Base-by-base conservation (phyloP, 2,329 filamentous ascomycete genomes). In the Cladosporium sp. region DNA sequence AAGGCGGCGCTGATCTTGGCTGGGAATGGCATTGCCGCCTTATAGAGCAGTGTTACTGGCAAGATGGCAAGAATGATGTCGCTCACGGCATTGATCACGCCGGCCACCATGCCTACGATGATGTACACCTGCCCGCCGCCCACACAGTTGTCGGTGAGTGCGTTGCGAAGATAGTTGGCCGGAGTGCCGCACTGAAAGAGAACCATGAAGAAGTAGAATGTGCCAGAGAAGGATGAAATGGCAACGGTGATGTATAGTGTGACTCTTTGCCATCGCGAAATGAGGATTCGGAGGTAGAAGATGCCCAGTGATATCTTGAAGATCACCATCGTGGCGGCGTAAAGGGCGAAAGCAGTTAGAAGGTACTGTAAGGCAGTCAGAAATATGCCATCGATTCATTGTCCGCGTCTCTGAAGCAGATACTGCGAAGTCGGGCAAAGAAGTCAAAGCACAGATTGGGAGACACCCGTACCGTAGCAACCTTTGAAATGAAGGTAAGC, bases 231-330 rank as follows among this genome's bases (percentile, higher is more conserved):
- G n/a, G 65, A 58, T 15, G 58, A 59, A 19, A 68, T 43, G 9
- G 51, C 47, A 27, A 67, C 58, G 32, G 64, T 53, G 17, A 44
- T 41, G 29, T 60, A 61, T 24, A 68, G 55, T 7, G 58, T 56
- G 27, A 54, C 51, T 20, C 59, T 58, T 30, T 75, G 72, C 68
- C 69, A 73, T 15, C 43, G 50, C 30, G 65, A 61, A 13, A 57
- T 62, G n/a, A 73, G 63, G 41, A 74, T 69, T 2, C 73, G 69
- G 8, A 70, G 62, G 58, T 74, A 73, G 60, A 74, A 74, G 30
- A 75, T 57, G 7, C 66, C 70, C 4, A 76, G 57, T 2, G 73
- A 73, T 18, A 74, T 66, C 55, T 76, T 76, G 52, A 74, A 56
- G 13, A 67, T 55, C 52, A 71, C 66, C 54, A 71, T 68, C 0